These are phyloP conservation scores for Blastocystis hominis DNA, from an alignment of 352 stramenopile species.

Conservation along the genomic window DNA sequence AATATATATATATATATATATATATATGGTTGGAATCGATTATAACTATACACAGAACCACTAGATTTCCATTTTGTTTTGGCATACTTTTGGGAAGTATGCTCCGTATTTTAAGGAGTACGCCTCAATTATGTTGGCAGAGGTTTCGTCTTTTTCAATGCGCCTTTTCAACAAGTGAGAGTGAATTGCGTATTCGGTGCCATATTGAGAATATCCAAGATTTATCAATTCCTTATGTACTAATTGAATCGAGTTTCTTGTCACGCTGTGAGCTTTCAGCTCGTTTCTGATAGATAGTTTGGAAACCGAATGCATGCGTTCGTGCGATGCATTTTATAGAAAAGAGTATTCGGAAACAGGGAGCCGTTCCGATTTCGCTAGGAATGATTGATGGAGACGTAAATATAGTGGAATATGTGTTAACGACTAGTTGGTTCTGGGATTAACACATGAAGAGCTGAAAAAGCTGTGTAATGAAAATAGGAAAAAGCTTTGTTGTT, in stretches of 20 bases:
- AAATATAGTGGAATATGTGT: background rate
- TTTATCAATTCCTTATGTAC: background rate
- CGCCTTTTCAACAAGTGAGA: background rate
- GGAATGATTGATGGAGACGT: slow-evolving; percentile 52
- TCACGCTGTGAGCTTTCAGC: background rate
- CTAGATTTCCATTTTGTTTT: too few relatives aligned
- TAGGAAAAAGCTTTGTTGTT: background rate
- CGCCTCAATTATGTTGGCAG: background rate
- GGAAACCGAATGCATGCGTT: background rate
- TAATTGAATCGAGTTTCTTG: slow-evolving; percentile 53
- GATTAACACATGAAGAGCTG: slow-evolving; percentile 25
- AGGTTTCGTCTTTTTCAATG: background rate
- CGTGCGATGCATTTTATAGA: background rate
- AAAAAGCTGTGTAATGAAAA: background rate
- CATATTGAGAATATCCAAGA: slow-evolving; percentile 41
- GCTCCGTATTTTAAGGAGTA: background rate
- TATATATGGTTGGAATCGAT: too few relatives aligned
- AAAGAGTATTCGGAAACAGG: slow-evolving; percentile 11
- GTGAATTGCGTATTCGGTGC: slow-evolving; percentile 1
- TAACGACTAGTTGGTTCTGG: background rate
- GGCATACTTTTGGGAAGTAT: background rate
- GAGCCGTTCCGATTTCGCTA: slow-evolving; percentile 19
- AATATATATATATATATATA: too few relatives aligned
- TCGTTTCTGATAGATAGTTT: background rate
- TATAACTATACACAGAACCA: too few relatives aligned